Percentiles rank a stretch among this genome's conserved stretches.
phyloP scores from a whole-genome alignment of 805 yeast genomes.

The Jamesozyma piceae region DNA sequence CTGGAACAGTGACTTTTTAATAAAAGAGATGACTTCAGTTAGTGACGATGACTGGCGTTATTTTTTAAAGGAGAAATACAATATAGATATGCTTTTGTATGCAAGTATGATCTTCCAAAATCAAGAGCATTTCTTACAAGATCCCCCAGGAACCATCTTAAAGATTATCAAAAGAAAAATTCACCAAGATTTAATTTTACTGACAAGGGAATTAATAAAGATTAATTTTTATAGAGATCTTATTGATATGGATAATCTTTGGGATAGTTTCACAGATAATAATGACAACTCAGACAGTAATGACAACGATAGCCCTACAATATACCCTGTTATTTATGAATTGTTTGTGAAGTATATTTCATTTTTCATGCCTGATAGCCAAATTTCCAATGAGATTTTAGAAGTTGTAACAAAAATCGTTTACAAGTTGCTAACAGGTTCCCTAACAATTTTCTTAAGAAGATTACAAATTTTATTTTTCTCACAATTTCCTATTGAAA shows the following conservation, averaged over 20 bases:
- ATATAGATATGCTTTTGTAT: no score
- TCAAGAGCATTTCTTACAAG: no score
- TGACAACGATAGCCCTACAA: not conserved
- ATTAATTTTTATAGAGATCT: constrained; percentile 4
- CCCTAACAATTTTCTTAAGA: constrained; percentile 14
- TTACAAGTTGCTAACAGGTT: constrained; percentile 3
- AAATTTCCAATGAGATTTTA: not conserved
- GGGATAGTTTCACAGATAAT: not conserved
- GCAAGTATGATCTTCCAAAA: no score
- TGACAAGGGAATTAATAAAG: constrained; percentile 4
- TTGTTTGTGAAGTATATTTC: not conserved
- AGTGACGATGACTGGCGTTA: no score
- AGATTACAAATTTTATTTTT: constrained; percentile 11
- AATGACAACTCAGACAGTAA: not conserved
- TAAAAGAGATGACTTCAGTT: no score
- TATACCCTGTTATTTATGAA: not conserved
- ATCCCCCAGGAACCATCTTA: not conserved
- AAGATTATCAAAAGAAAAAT: constrained; percentile 6
- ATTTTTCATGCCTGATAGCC: not conserved
- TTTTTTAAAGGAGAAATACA: no score
- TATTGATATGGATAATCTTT: not conserved
- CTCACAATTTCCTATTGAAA: constrained; percentile 9
- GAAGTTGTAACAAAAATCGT: not conserved
- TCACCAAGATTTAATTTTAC: constrained; percentile 12
- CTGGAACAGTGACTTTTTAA: no score